Conservation (phyloP, 345 rosid species). For the Euclidium syriacum region DNA sequence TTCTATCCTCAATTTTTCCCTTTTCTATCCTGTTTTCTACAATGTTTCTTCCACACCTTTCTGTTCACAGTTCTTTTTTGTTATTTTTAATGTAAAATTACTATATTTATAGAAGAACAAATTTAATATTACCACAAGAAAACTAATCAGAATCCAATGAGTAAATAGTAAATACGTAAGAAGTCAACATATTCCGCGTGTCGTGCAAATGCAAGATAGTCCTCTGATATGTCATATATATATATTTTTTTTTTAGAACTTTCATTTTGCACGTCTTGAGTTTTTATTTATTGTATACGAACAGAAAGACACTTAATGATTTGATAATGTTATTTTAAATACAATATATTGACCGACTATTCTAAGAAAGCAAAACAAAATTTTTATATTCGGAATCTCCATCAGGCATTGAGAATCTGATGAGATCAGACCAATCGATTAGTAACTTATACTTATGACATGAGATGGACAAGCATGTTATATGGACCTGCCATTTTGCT, state of each 20-base stretch:
- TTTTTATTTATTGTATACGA: slow-evolving; percentile 4
- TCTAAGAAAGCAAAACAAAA: background rate
- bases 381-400: background rate
- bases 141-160: too few species aligned
- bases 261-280: background rate
- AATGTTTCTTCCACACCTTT: too few species aligned
- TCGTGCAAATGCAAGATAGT: background rate
- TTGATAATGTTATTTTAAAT: background rate
- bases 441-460: background rate
- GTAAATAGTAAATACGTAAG: too few species aligned
- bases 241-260: background rate
- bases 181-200: background rate
- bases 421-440: slow-evolving; percentile 1
- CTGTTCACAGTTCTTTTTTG: too few species aligned
- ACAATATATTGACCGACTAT: slow-evolving; percentile 14
- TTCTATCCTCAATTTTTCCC: too few species aligned
- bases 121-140: too few species aligned
- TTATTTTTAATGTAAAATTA: too few species aligned
- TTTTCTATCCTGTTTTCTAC: too few species aligned
- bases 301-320: slow-evolving; percentile 1
- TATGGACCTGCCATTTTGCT: background rate
- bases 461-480: background rate
- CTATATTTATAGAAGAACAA: too few species aligned
- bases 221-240: background rate
- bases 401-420: background rate